Base-by-base conservation (phyloP, 1,284 basidiomycete species). In the Sporisorium sorghi region DNA sequence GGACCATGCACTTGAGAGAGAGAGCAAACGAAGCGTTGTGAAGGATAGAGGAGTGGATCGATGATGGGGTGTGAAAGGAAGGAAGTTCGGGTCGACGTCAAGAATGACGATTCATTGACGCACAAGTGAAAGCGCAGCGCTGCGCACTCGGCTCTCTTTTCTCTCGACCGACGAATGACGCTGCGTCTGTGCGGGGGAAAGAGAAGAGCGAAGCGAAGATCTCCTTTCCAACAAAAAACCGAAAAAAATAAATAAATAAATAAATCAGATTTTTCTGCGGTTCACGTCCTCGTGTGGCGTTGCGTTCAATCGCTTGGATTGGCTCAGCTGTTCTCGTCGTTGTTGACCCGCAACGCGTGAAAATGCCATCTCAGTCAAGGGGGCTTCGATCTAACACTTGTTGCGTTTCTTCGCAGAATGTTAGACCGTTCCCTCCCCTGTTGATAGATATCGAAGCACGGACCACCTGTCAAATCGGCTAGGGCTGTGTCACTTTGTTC, bases 1-100 rank as follows among this genome's bases (percentile, higher is more conserved):
- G 54, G 42, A 73, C 70, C 70, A 73, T 73, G 67, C 57, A 70
- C 59, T 11, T 23, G 43, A 19, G n/a, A 35, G 5, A 28, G 10
- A 51, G 15, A n/a, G n/a, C n/a, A n/a, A n/a, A n/a, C n/a, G n/a
- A n/a, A n/a, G n/a, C n/a, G n/a, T n/a, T n/a, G 8, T 24, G 21
- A n/a, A 30, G 15, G 32, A 24, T 46, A 8, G 28, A 17, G 19
- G 53, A 26, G 30, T 37, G 17, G 32, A 55, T 37, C 35, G 35
- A 37, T 19, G 23, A 9, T 5, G 9, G 9, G 24, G 30, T 47
- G 42, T 47, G 54, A 56, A 56, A 56, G 30, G 42, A 56, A 56
- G 30, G 42, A 48, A n/a, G 30, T 32, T 49, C 30, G n/a, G 47
- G 19, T 49, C 47, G 5, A 49, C 19, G 30, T 49, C 30, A 14